A percentile compares a stretch with the other conserved stretches of the same genome.
phyloP scores from a whole-genome alignment of 257 asterid species.

The Solanum tarijense region DNA sequence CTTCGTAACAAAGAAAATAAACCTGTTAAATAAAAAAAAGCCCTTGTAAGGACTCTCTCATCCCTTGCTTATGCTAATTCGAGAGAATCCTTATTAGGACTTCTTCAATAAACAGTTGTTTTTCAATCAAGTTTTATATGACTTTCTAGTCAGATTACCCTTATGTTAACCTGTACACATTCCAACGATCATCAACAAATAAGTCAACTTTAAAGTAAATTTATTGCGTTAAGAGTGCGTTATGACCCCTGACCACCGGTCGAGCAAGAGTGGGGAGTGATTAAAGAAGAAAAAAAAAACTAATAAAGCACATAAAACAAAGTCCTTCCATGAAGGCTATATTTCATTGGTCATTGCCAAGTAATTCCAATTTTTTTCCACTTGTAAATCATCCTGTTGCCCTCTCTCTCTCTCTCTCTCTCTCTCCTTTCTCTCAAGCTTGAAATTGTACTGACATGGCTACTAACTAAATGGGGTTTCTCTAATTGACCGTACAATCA shows the following conservation, averaged over 20 bases:
- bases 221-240: neutral
- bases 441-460: slow-evolving; percentile 36
- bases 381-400: slow-evolving; percentile 5
- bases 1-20: neutral
- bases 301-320: slow-evolving; percentile 1
- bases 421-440: slow-evolving; percentile 1
- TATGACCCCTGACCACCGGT: neutral
- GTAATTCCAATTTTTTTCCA: slow-evolving; percentile 13
- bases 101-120: neutral
- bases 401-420: neutral
- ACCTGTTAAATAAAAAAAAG: neutral
- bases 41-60: neutral
- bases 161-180: neutral
- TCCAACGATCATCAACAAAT: neutral
- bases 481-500: slow-evolving; percentile 2
- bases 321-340: slow-evolving; percentile 20
- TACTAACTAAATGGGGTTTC: slow-evolving; percentile 17
- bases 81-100: neutral
- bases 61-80: neutral
- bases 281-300: neutral
- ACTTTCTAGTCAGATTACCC: neutral
- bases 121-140: neutral
- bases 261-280: neutral
- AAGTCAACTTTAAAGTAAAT: neutral
- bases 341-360: slow-evolving; percentile 28